phyloP scores from a whole-genome alignment of 768 basidiomycete species.

The Pulveroboletus sp. region DNA sequence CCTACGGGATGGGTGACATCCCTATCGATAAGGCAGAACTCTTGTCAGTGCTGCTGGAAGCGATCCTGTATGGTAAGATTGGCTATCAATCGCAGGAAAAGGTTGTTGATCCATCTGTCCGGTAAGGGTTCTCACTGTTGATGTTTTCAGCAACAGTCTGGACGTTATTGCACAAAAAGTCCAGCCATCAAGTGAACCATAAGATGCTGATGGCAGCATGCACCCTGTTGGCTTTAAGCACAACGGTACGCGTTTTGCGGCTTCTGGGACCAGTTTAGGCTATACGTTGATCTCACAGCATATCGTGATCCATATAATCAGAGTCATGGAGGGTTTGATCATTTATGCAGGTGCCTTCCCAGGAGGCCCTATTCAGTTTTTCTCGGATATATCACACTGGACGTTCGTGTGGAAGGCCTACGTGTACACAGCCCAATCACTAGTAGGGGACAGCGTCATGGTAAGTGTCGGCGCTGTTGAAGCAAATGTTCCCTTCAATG shows the following conservation, averaged over 20 bases:
- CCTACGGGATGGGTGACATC: slow-evolving; percentile 9
- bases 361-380: slow-evolving; percentile 23
- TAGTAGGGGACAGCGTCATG: slow-evolving; percentile 30
- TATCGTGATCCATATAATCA: slow-evolving; percentile 22
- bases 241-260: slow-evolving; percentile 16
- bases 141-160: slow-evolving; percentile 34
- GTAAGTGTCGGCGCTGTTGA: slow-evolving; percentile 11
- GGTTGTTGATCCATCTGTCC: not conserved
- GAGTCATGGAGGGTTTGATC: slow-evolving; percentile 27
- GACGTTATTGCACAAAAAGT: slow-evolving; percentile 11
- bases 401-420: slow-evolving; percentile 29
- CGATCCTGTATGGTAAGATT: slow-evolving; percentile 17
- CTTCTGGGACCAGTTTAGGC: too few species aligned
- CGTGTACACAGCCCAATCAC: slow-evolving; percentile 23
- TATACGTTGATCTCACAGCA: slow-evolving; percentile 16
- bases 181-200: slow-evolving; percentile 12
- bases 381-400: slow-evolving; percentile 23
- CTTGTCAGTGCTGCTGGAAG: slow-evolving; percentile 18
- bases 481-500: not conserved
- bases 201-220: slow-evolving; percentile 24
- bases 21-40: slow-evolving; percentile 21
- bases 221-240: slow-evolving; percentile 30
- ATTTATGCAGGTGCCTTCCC: slow-evolving; percentile 12
- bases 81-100: not conserved
- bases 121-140: slow-evolving; percentile 33